These are phyloP conservation scores for Torulaspora gathmanii DNA, from an alignment of 805 yeast genomes.

Conservation along the genomic window DNA sequence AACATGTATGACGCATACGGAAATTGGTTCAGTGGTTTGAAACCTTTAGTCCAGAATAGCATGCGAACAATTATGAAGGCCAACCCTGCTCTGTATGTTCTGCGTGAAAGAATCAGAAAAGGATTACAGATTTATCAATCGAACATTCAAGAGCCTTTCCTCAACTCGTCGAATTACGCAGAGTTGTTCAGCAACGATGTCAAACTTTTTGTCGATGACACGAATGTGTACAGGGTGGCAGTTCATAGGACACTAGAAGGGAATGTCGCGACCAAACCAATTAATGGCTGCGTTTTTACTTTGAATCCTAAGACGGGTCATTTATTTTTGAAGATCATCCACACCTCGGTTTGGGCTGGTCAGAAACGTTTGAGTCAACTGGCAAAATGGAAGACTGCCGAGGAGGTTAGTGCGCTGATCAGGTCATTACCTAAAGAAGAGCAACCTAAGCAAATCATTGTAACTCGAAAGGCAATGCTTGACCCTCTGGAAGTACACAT, in stretches of 20 bases:
- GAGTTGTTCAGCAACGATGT: slow-evolving; percentile 82
- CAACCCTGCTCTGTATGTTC: slow-evolving; percentile 85
- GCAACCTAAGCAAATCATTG: slow-evolving; percentile 89
- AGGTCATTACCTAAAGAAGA: slow-evolving; percentile 88
- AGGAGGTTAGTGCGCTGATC: slow-evolving; percentile 87
- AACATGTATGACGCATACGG: slow-evolving; percentile 97
- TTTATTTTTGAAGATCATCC: slow-evolving; percentile 80
- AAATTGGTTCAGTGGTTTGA: slow-evolving; percentile 94
- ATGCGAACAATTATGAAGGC: slow-evolving; percentile 92
- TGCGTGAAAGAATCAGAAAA: slow-evolving; percentile 89
- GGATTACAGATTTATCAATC: slow-evolving; percentile 91
- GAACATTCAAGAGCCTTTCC: slow-evolving; percentile 86
- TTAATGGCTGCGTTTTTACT: slow-evolving; percentile 89
- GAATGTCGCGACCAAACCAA: slow-evolving; percentile 83
- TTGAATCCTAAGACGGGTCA: slow-evolving; percentile 90
- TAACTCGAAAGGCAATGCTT: slow-evolving; percentile 81
- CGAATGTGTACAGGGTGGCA: slow-evolving; percentile 88
- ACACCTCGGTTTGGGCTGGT: slow-evolving; percentile 95
- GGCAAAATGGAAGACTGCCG: slow-evolving; percentile 98
- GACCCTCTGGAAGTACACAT: slow-evolving; percentile 96
- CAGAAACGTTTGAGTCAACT: slow-evolving; percentile 89
- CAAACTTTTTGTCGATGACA: slow-evolving; percentile 86
- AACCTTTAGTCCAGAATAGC: slow-evolving; percentile 83
- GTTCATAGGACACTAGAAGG: slow-evolving; percentile 92
- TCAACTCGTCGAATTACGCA: slow-evolving; percentile 84